phyloP scores from a whole-genome alignment of 108 stramenopile genomes.

The Cyclostephanos invisitatus region DNA sequence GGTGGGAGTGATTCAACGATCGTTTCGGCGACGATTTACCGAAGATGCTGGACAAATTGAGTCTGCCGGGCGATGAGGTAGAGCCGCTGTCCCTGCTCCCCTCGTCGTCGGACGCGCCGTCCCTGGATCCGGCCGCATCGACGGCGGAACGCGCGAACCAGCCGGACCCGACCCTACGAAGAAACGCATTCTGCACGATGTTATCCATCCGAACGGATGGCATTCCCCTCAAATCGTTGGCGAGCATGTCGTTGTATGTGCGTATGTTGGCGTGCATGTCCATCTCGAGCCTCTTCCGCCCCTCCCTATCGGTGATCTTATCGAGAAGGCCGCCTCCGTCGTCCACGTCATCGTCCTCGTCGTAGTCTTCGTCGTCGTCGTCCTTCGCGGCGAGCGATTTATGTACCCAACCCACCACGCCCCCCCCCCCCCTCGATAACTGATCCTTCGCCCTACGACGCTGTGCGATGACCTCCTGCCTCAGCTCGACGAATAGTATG shows the following conservation, averaged over 20 bases:
- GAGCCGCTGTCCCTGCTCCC: conserved; percentile 8
- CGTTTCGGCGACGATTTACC: neutral
- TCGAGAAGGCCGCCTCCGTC: conserved; percentile 42
- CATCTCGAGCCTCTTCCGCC: conserved; percentile 48
- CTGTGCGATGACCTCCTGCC: conserved; percentile 48
- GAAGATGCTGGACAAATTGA: neutral
- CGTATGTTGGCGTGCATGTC: conserved; percentile 57
- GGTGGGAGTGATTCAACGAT: neutral
- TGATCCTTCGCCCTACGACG: conserved; percentile 32
- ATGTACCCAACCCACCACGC: conserved; percentile 17
- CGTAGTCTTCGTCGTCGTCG: conserved; percentile 18
- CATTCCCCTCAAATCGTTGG: conserved; percentile 49
- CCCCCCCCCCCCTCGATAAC: conserved; percentile 17
- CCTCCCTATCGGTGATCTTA: conserved; percentile 36
- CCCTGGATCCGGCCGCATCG: neutral
- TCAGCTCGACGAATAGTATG: conserved; percentile 64
- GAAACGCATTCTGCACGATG: conserved; percentile 14
- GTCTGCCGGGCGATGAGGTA: neutral
- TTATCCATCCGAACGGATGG: conserved; percentile 29
- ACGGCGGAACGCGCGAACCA: neutral
- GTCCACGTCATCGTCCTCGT: conserved; percentile 28
- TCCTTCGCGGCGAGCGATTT: conserved; percentile 10
- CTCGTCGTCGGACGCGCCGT: conserved; percentile 2
- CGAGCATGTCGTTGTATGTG: conserved; percentile 59
- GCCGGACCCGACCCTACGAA: neutral